Base-by-base conservation (phyloP, 1,284 basidiomycete genomes). In the Trametes versicolor region DNA sequence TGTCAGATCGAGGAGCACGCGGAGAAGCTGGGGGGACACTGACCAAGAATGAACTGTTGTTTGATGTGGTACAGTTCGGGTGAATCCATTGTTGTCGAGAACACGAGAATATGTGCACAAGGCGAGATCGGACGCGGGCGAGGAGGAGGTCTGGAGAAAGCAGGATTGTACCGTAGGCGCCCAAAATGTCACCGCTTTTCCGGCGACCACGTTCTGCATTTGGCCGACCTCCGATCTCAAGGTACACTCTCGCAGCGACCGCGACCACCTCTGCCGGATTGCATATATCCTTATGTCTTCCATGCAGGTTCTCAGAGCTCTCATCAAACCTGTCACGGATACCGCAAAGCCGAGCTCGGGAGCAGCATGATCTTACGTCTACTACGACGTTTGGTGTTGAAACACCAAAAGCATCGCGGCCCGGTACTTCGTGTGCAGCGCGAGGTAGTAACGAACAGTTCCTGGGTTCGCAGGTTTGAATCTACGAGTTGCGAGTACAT, bases 41-140 rank as follows among this genome's bases (percentile, higher is more conserved):
- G 74, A 91, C 92, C 90, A 32, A 95, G 87, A 63, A 89, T 86
- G 77, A 96, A 96, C 67, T 94, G 92, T 72, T 95, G 93, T 78
- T 93, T 94, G 76, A 93, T 81, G 76, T 92, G 87, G 78, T 94
- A 96, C 23, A 96, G 81, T 63, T 93, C 87, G 62, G 92, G 87
- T n/a, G 91, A 91, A 66, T 92, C 90, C 93, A 95, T 93, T 25
- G 32, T 57, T 49, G 21, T 6, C 4, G 47, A 25, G 34, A 51
- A 25, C 13, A 37, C 25, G 19, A 4, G 12, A n/a, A 23, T 17
- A 21, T 49, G 21, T 32, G 19, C 36, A 25, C n/a, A 4, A 34
- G 29, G 25, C 1, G 23, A 49, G 17, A 19, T 10, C 34, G 17
- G 57, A 50, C 36, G 47, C 47, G 41, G 27, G 41, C 10, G 23